These are phyloP conservation scores for Mangifera indica DNA, from an alignment of 345 rosid genomes.

Conservation along the genomic window DNA sequence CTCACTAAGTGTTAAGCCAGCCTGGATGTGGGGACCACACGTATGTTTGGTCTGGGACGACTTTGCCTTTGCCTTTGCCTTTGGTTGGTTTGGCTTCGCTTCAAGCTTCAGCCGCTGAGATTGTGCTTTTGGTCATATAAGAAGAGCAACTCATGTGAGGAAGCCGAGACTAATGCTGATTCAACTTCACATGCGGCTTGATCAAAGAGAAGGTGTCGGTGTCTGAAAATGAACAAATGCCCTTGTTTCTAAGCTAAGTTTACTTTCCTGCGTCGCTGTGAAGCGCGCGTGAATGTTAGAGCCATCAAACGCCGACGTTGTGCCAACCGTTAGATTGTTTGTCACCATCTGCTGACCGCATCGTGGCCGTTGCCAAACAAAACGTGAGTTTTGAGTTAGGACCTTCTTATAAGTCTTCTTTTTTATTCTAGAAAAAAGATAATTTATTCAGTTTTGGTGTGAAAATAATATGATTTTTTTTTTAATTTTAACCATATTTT, in stretches of 20 bases:
- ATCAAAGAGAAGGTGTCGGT: slow-evolving; percentile 29
- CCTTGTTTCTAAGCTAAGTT: slow-evolving; percentile 35
- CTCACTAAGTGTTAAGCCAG: slow-evolving; percentile 29
- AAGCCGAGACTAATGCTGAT: not conserved
- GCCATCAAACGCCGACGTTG: slow-evolving; percentile 30
- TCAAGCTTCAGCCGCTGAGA: not conserved
- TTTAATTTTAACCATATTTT: too few relatives aligned
- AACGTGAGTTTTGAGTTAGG: not conserved
- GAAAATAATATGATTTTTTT: too few relatives aligned
- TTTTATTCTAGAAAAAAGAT: too few relatives aligned
- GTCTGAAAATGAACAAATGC: not conserved
- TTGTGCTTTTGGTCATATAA: too few relatives aligned
- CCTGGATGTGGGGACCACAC: slow-evolving; percentile 51
- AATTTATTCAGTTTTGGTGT: too few relatives aligned
- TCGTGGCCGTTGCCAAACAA: not conserved
- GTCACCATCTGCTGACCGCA: slow-evolving; percentile 36
- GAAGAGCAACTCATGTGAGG: too few relatives aligned
- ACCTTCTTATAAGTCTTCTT: too few relatives aligned
- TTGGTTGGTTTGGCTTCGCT: not conserved
- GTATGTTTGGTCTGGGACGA: not conserved
- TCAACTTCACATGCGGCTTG: slow-evolving; percentile 16
- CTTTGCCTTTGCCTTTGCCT: slow-evolving; percentile 1
- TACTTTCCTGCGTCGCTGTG: not conserved
- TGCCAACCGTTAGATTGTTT: slow-evolving; percentile 40
- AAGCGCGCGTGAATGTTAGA: slow-evolving; percentile 9